A percentile compares a stretch with the other conserved stretches of the same genome.
Evolutionary conservation across 2,329 filamentous ascomycete genomes (phyloP).

Genomic region (Trichoderma sp.): DNA sequence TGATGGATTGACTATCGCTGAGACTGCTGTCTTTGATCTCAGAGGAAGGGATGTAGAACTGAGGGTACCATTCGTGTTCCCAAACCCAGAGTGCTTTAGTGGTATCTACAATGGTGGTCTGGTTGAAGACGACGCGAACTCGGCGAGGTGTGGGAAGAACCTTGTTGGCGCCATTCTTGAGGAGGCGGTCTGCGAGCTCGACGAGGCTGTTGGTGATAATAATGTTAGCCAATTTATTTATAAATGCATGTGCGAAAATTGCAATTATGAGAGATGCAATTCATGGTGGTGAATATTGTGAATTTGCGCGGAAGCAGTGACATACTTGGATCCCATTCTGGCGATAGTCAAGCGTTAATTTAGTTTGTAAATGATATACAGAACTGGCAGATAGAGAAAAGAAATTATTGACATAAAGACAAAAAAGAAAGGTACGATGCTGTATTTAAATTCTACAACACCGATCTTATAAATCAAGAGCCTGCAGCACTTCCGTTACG

Average conservation of each 20-base stretch:
- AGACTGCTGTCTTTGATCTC: conserved; percentile 36
- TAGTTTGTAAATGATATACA: neutral
- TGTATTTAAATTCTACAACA: neutral
- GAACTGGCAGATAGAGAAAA: neutral
- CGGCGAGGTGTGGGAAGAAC: conserved; percentile 34
- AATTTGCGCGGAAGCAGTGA: neutral
- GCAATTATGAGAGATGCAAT: neutral
- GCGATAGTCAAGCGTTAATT: neutral
- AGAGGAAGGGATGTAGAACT: conserved; percentile 44
- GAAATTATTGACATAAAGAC: neutral
- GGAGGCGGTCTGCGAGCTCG: conserved; percentile 33
- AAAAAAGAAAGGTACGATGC: neutral
- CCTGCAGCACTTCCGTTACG: neutral
- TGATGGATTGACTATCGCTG: conserved; percentile 34
- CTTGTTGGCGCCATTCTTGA: conserved; percentile 34
- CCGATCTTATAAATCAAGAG: neutral
- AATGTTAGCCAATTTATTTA: neutral
- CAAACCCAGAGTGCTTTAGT: conserved; percentile 43
- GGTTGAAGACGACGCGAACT: conserved; percentile 39
- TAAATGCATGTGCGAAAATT: neutral
- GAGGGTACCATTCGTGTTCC: conserved; percentile 52
- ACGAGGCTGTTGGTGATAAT: conserved; percentile 30
- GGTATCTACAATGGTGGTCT: conserved; percentile 42
- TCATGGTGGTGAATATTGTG: neutral
- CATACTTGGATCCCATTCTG: conserved; percentile 16